Base-by-base conservation (phyloP, 306 rosid genomes). In the Vigna nakashimae region DNA sequence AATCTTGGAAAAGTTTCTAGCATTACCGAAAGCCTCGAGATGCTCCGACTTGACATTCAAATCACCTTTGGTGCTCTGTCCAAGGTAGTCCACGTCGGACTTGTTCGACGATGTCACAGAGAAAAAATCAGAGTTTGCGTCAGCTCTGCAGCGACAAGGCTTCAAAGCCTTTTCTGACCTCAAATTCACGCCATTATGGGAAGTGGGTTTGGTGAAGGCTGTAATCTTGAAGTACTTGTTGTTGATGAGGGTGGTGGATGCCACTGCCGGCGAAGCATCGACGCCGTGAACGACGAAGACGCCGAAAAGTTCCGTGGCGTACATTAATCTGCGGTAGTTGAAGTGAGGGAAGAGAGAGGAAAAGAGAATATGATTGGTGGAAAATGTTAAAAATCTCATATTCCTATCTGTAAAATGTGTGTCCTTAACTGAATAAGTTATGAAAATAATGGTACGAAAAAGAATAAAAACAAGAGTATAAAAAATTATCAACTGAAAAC, bases 51-150 rank as follows among this genome's bases (percentile, higher is more conserved):
- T 90, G 69, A 94, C 84, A 71, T 94, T 92, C 88, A 94, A 91
- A 82, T 95, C 99, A 45, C 99, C 99, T 82, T 89, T 92, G 62
- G 99, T 95, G 82, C 96, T 95, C 78, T 95, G 80, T 11, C 99
- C 99, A 2, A 95, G 89, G 78, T 95, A 95, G 80, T 95, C 99
- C 74, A 95, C 92, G 9, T 90, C 99, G 62, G 70, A 82, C 82
- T 84, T 85, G 42, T 80, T 77, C 0, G 98, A 84, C 15, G 92
- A 87, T 0, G 97, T 91, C 10, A 92, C 87, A 0, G 98, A 91
- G 84, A 95, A 95, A 62, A 84, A 80, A 26, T 83, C 91, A 2
- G 94, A 49, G 77, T 80, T 83, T 26, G 87, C 85, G 69, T 83
- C 90, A 65, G 84, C 78, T 32, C 65, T 80, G 74, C 85, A 68